Conservation (phyloP, 768 basidiomycete genomes). For the Rhizopogon salebrosus region DNA sequence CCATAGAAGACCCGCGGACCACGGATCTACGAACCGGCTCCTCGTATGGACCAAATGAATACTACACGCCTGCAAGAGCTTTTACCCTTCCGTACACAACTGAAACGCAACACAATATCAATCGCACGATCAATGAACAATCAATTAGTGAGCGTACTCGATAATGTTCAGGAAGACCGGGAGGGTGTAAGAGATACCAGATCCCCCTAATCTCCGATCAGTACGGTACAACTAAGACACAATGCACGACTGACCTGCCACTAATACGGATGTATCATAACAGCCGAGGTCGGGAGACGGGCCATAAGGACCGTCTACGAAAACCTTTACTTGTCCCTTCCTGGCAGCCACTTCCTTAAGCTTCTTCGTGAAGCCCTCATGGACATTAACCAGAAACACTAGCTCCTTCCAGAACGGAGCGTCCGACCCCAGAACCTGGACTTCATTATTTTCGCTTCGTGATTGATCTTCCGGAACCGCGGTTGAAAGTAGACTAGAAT, state of each 20-base stretch:
- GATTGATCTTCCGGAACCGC: background rate
- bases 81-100: conserved; percentile 15
- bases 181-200: conserved; percentile 44
- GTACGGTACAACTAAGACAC: background rate
- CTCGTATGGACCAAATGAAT: conserved; percentile 49
- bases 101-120: background rate
- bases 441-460: too few relatives aligned
- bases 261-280: conserved; percentile 42
- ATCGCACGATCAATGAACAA: background rate
- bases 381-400: conserved; percentile 53
- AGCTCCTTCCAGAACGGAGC: conserved; percentile 34
- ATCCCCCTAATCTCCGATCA: conserved; percentile 33
- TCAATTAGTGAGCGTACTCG: conserved; percentile 25
- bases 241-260: conserved; percentile 36
- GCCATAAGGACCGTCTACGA: conserved; percentile 61
- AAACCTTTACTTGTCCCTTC: conserved; percentile 34
- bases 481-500: conserved; percentile 16
- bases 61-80: conserved; percentile 32
- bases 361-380: conserved; percentile 54
- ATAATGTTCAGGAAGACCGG: conserved; percentile 39
- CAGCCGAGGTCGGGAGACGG: conserved; percentile 33
- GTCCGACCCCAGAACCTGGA: background rate
- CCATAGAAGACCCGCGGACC: background rate
- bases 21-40: conserved; percentile 30
- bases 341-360: conserved; percentile 30